Evolutionary conservation across 2,329 filamentous ascomycete species (phyloP).

Genomic region (Samsoniella hepiali): DNA sequence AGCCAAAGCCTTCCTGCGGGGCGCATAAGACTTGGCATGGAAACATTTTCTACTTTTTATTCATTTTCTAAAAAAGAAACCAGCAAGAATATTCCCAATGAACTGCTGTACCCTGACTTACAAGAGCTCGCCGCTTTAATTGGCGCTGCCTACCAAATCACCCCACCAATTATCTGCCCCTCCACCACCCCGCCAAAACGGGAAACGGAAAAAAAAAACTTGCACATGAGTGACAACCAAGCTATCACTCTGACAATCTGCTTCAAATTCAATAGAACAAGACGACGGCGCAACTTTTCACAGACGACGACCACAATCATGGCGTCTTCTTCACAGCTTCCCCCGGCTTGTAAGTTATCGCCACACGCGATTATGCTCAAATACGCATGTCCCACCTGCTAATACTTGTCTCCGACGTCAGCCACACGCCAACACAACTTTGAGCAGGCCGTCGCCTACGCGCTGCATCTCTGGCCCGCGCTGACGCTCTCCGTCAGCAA

Average conservation of each 20-base stretch:
- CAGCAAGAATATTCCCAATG: background rate
- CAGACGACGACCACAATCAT: constrained; percentile 16
- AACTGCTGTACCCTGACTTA: background rate
- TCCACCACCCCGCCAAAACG: constrained; percentile 20
- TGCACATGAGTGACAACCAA: constrained; percentile 13
- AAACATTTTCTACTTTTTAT: background rate
- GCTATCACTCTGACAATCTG: constrained; percentile 1
- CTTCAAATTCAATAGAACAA: background rate
- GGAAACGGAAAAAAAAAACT: background rate
- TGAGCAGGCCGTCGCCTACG: constrained; percentile 82
- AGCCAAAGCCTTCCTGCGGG: too few species aligned
- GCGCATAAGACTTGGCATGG: too few species aligned
- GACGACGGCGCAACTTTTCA: constrained; percentile 1
- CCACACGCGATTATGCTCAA: background rate
- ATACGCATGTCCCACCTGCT: background rate
- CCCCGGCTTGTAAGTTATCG: constrained; percentile 20
- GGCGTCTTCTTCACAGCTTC: constrained; percentile 18
- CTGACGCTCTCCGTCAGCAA: constrained; percentile 84
- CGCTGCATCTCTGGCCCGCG: constrained; percentile 83
- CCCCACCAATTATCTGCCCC: constrained; percentile 19
- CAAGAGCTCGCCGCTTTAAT: background rate
- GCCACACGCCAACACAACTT: constrained; percentile 63
- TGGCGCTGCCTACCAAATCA: background rate
- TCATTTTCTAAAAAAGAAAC: background rate
- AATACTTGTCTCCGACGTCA: constrained; percentile 27